Evolutionary conservation across 305 asterid genomes (phyloP).

Genomic region (Fraxinus nigra): DNA sequence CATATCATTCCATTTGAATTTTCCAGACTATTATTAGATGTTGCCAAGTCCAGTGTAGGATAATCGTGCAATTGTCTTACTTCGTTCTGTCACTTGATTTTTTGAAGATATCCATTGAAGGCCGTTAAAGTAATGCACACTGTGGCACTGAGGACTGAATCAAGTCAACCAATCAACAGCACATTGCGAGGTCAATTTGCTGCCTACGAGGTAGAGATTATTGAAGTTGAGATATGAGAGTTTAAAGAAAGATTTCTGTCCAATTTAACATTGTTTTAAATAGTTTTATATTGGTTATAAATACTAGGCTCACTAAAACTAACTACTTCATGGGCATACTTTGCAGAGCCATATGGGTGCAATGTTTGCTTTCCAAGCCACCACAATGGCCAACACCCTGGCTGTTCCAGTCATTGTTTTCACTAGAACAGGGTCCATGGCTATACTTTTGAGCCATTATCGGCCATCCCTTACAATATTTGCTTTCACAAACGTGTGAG

Average conservation of each 20-base stretch:
- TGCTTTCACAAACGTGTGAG: constrained; percentile 92
- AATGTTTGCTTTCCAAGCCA: constrained; percentile 86
- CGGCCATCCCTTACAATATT: constrained; percentile 81
- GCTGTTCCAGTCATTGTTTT: constrained; percentile 85
- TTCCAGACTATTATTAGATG: neutral
- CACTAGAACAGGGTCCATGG: constrained; percentile 98
- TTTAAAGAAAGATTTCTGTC: neutral
- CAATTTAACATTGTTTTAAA: neutral
- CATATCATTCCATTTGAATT: neutral
- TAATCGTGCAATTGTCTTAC: neutral
- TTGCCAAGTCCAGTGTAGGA: neutral
- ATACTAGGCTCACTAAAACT: constrained; percentile 14
- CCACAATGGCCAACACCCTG: constrained; percentile 88
- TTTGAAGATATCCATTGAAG: constrained; percentile 76
- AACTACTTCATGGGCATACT: constrained; percentile 20
- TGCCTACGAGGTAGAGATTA: constrained; percentile 47
- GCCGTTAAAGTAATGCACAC: constrained; percentile 96
- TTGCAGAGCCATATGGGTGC: constrained; percentile 87
- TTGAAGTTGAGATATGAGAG: neutral
- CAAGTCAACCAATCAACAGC: constrained; percentile 42
- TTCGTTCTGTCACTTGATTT: constrained; percentile 3
- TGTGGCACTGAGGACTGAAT: constrained; percentile 88
- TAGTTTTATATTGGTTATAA: constrained; percentile 1
- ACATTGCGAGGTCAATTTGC: constrained; percentile 43
- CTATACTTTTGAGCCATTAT: constrained; percentile 73